Evolutionary conservation across 805 yeast species (phyloP).

Genomic region (Kurtzmaniella fragi): DNA sequence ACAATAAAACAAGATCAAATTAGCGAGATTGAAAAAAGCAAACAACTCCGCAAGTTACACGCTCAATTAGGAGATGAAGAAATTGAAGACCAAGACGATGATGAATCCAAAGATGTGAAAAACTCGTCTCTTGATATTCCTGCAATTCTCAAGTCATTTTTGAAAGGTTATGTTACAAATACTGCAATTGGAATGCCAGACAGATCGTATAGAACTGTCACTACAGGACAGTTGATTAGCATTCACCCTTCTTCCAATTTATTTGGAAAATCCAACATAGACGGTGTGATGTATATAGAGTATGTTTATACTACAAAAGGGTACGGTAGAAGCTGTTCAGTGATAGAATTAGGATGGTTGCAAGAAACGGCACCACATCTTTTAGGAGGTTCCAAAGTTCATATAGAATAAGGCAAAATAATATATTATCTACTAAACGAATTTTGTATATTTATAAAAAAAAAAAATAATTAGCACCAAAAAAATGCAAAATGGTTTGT

Average conservation of each 20-base stretch:
- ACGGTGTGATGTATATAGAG: conserved; percentile 91
- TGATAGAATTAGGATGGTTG: conserved; percentile 78
- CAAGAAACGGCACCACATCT: conserved; percentile 74
- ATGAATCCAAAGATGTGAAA: conserved; percentile 3
- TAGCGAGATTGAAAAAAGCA: conserved; percentile 19
- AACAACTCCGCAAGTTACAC: conserved; percentile 19
- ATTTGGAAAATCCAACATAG: conserved; percentile 68
- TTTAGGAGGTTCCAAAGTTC: conserved; percentile 38
- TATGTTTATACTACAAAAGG: conserved; percentile 91
- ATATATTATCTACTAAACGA: background rate
- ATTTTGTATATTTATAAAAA: no score
- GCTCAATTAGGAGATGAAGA: conserved; percentile 18
- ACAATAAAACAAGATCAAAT: conserved; percentile 40
- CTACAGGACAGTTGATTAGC: conserved; percentile 78
- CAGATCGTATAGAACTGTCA: conserved; percentile 80
- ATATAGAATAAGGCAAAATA: background rate
- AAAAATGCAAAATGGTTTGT: no score
- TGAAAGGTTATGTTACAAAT: conserved; percentile 79
- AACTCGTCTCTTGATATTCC: conserved; percentile 45
- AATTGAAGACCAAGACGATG: conserved; percentile 18
- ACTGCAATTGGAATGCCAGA: conserved; percentile 95
- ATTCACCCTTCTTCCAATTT: conserved; percentile 88
- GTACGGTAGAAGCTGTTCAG: conserved; percentile 85
- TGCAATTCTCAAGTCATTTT: conserved; percentile 66
- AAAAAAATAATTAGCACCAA: no score